Evolutionary conservation across 2,329 filamentous ascomycete species (phyloP), one percentile per base, ranked within the genome.

Genomic region (Cryphonectria naterciae): DNA sequence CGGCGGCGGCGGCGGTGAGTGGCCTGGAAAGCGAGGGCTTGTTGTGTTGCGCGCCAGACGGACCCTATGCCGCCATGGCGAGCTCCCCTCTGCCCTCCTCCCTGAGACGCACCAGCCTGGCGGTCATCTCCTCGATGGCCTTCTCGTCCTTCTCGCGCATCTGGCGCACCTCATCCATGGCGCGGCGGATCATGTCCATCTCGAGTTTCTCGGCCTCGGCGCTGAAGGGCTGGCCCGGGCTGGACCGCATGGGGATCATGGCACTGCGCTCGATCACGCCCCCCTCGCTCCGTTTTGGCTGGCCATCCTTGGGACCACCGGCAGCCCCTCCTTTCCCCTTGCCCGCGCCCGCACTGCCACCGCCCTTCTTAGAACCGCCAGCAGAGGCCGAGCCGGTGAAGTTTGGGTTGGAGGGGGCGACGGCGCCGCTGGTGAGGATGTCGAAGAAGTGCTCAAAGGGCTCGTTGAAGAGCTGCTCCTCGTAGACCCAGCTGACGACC

Each of bases 391-490:
- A 49, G 2, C 69, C n/a, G 43, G 25, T 63, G 35, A 49, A 64
- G 49, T 60, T 60, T 10, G 39, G 13, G 66, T 76, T 63, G 64
- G 79, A 73, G 74, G 80, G 77, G 77, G 84, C 74, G 81, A 86
- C 88, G 37, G 90, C 89, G 72, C 93, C 93, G 7, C 87, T 86
- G 2, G 94, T 98, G 73, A 99, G 85, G 39, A 93, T 85, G 73
- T 97, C 93, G 82, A 93, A 98, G 78, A 99, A 95, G 62, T 92
- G 89, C 80, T 97, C 93, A 76, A 94, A 96, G 0, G 96, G 96
- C 81, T 99, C 96, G 82, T 97, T 98, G 86, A 99, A 99, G 65
- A 98, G 88, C 74, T 98, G 92, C 78, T 97, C 94, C 80, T 99
- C 96, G 78, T 98, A 94, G 71, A 90, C 91, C 87, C 96, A 95